Conservation (phyloP, 305 asterid species). For the Fraxinus angustifolia region DNA sequence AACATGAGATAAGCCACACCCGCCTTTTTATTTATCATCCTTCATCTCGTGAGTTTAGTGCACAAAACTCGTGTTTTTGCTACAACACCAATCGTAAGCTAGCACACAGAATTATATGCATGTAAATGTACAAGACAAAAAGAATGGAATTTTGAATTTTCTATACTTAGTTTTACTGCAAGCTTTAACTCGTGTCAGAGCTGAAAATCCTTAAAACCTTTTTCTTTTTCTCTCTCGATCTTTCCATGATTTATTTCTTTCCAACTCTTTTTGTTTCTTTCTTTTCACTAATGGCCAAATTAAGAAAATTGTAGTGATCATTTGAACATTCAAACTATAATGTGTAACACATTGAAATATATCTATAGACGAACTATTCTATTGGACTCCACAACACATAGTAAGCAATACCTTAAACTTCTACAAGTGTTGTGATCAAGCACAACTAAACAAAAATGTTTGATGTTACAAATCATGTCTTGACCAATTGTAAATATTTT, state of each 20-base stretch:
- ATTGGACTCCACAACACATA: not conserved
- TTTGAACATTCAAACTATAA: not conserved
- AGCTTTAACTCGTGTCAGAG: conserved; percentile 48
- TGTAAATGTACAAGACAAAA: conserved; percentile 5
- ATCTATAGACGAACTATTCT: not conserved
- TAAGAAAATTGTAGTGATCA: not conserved
- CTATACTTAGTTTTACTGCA: conserved; percentile 26
- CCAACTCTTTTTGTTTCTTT: conserved; percentile 9
- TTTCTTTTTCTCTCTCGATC: not conserved
- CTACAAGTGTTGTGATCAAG: too few relatives aligned
- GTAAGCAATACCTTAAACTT: not conserved
- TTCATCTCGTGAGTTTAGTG: conserved; percentile 65
- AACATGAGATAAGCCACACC: conserved; percentile 87
- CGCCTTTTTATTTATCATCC: conserved; percentile 49
- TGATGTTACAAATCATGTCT: too few relatives aligned
- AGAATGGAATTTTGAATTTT: conserved; percentile 5
- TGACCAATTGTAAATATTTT: too few relatives aligned
- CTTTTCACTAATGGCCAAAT: not conserved
- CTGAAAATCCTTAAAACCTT: conserved; percentile 11
- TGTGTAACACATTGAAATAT: not conserved
- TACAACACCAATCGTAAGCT: not conserved
- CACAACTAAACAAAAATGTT: too few relatives aligned
- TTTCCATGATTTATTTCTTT: conserved; percentile 17
- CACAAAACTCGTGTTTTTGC: conserved; percentile 47
- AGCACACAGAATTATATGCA: conserved; percentile 4